Base-by-base conservation (phyloP, 2,329 filamentous ascomycete genomes). In the Hypomyces rosellus region DNA sequence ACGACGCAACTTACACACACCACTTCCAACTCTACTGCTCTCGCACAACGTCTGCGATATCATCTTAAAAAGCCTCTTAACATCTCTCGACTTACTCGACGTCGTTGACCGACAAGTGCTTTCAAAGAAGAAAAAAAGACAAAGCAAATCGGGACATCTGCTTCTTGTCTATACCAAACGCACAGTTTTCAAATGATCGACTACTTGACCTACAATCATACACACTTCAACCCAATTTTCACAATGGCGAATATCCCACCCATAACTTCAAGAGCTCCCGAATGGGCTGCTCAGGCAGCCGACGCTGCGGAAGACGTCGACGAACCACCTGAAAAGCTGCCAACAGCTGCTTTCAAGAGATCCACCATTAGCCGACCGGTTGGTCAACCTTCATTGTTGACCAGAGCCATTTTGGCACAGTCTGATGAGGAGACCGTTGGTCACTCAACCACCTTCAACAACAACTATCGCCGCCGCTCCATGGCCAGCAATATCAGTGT, bases 351-450 rank as follows among this genome's bases (percentile, higher is more conserved):
- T 64, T 67, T 82, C 73, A 64, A 68, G 61, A 74, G 72, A 67
- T 75, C 69, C 46, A 65, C 64, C 45, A 70, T 77, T 49, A 72
- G 73, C 61, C 70, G 72, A 37, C 68, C 76, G 34, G 72, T 66
- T 33, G 76, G 80, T 49, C 82, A 88, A 59, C 81, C 89, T 61
- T 97, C 93, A 13, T 80, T 99, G 37, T 75, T 99, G 61, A 97
- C 93, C 20, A 85, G 84, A 64, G 92, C 91, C 34, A 80, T 97
- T 49, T 82, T 85, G 67, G 81, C 77, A 61, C 77, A 78, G 45
- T 80, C 83, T 1, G 82, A 86, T 65, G 73, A 84, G 57, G 77
- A 79, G 33, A 70, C 67, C 45, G 54, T 63, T 4, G 52, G 71
- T 57, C 70, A 69, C 48, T 70, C 68, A 42, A 59, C 63, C 41